Evolutionary conservation across 495 filamentous ascomycete genomes (phyloP), one percentile per base, ranked within the genome.

Genomic region (Parmelia sp.): DNA sequence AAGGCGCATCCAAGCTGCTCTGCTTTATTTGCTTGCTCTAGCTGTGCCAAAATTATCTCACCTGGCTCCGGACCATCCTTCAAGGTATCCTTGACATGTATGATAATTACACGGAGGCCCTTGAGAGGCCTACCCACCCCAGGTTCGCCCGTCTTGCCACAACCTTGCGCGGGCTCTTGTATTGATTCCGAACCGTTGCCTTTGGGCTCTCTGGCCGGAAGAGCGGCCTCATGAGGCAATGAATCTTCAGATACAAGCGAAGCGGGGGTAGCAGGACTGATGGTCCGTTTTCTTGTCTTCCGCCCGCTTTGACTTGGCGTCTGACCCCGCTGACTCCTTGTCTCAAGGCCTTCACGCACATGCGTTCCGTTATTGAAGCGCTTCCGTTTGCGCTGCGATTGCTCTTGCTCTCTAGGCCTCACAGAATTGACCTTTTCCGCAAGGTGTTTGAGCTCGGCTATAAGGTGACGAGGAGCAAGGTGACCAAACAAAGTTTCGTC

Each of bases 401-500:
- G 49, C 65, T 65, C 25, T 29, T 65, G 58, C 10, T 76, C 45
- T 14, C 8, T 39, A 27, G 36, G 66, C 60, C 74, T 75, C 45
- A 78, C 75, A 17, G 72, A 71, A 35, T 73, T 70, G 6, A 97
- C 90, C 66, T 86, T 80, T 3, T 71, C 75, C 0, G 91, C 94
- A 0, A 98, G 79, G 0, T 78, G 81, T 55, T 76, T 79, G 69
- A 98, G 77, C 72, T 98, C 94, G 31, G 84, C 79, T 49, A 88
- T 82, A 6, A 98, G 75, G 71, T 91, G 92, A 7, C 87, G 81
- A 1, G 94, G 93, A 10, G 88, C 86, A 4, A 98, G 81, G 70
- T 98, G 94, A 3, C 94, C 94, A 71, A 89, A 98, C 4, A 98
- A 81, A 11, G 82, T 81, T 35, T 86, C 83, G 60, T 92, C 88